Base-by-base conservation (phyloP, 2,329 filamentous ascomycete species). In the Chrysosporium keratinophilum region DNA sequence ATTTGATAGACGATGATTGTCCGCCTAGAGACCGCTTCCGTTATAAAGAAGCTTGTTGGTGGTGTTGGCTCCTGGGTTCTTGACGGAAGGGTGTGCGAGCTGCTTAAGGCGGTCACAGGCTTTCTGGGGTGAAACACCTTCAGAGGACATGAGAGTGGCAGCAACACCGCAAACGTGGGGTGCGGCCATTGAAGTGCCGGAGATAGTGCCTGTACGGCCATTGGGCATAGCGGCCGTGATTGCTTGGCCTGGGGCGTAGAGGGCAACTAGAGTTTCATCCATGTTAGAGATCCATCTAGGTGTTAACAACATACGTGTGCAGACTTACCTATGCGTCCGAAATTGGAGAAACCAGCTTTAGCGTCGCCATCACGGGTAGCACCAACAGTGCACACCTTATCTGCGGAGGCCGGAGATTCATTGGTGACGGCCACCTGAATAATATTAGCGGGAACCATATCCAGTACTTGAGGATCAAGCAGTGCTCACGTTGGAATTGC, bases 241-340 rank as follows among this genome's bases (percentile, higher is more conserved):
- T 58, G 73, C 58, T 58, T 76, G 70, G 39, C 79, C 79, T 0
- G 79, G 78, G 7, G 77, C 79, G 60, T 77, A 81, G 61, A 82
- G 66, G 61, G 81, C 78, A 42, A 80, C 73, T 58, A 11, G 15
- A 17, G 28, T 44, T 35, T 37, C 11, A 14, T 31, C 40, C 5
- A 41, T 5, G 7, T 11, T 35, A 33, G 37, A 42, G 20, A 42
- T 23, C 17, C 20, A 11, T n/a, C n/a, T n/a, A 3, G 14, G 37
- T 28, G 10, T 51, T 23, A 14, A 19, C 9, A 35, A 23, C 5
- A 12, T 3, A 31, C 5, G 9, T 10, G n/a, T 6, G 41, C 33
- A 19, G 17, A 52, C 56, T 48, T 52, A 59, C 58, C 54, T 61
- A 77, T 76, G 20, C 56, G 54, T 19, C 69, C 68, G 47, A 60